Percentiles rank a stretch among this genome's conserved stretches.
phyloP scores from a whole-genome alignment of 805 yeast genomes.

The Kuraishia ogatae region DNA sequence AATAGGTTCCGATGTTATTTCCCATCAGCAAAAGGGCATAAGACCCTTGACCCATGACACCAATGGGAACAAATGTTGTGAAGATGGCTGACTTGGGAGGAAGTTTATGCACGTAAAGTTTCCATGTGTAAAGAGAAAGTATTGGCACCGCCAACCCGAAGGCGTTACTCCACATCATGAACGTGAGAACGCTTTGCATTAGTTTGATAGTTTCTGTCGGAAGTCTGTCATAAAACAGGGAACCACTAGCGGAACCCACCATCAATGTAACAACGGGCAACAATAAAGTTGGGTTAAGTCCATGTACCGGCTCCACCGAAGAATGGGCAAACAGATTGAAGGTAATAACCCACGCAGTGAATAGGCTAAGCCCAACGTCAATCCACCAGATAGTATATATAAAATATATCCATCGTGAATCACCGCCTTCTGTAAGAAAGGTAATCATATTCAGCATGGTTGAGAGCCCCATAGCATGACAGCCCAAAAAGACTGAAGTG shows the following conservation, averaged over 20 bases:
- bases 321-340: slow-evolving; percentile 33
- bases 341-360: slow-evolving; percentile 55
- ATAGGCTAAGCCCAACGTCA: slow-evolving; percentile 41
- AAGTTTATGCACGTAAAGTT: slow-evolving; percentile 45
- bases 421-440: slow-evolving; percentile 27
- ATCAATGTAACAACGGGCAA: slow-evolving; percentile 76
- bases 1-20: slow-evolving; percentile 6
- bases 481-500: slow-evolving; percentile 61
- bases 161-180: slow-evolving; percentile 65
- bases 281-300: slow-evolving; percentile 49
- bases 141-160: slow-evolving; percentile 50
- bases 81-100: slow-evolving; percentile 49
- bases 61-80: slow-evolving; percentile 72
- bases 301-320: slow-evolving; percentile 21
- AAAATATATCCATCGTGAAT: slow-evolving; percentile 35
- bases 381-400: slow-evolving; percentile 72
- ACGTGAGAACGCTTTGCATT: slow-evolving; percentile 43
- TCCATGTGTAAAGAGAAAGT: slow-evolving; percentile 50
- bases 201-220: slow-evolving; percentile 33
- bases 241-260: slow-evolving; percentile 66
- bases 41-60: slow-evolving; percentile 82
- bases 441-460: slow-evolving; percentile 54
- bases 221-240: slow-evolving; percentile 35
- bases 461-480: slow-evolving; percentile 73
- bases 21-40: slow-evolving; percentile 42